Percentiles rank a stretch among this genome's conserved stretches.
phyloP scores from a whole-genome alignment of 257 asterid genomes.

The Nicotiana otophora region DNA sequence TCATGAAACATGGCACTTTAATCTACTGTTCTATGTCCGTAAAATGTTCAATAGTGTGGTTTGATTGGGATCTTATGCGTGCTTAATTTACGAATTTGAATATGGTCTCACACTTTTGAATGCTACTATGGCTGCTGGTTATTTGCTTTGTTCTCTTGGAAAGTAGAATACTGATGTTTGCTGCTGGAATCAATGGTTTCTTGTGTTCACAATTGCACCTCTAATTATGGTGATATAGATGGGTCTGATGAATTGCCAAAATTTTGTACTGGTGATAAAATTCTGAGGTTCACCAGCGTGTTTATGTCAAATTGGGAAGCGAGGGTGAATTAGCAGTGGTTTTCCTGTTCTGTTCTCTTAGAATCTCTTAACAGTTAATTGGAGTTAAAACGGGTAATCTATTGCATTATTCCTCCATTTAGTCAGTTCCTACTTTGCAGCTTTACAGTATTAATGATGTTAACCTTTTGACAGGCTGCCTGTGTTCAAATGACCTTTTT shows the following conservation, averaged over 20 bases:
- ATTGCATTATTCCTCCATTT: conserved; percentile 20
- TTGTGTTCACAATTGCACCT: conserved; percentile 30
- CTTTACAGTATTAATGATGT: conserved; percentile 40
- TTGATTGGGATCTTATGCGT: conserved; percentile 37
- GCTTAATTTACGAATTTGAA: conserved; percentile 35
- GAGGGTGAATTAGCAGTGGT: conserved; percentile 34
- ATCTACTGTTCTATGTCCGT: conserved; percentile 44
- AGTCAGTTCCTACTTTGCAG: conserved; percentile 15
- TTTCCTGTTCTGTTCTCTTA: conserved; percentile 28
- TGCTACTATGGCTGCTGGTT: conserved; percentile 63
- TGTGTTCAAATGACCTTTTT: conserved; percentile 39
- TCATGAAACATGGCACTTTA: conserved; percentile 40
- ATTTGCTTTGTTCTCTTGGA: conserved; percentile 43
- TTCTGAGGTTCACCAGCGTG: conserved; percentile 11
- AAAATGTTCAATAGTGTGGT: conserved; percentile 39
- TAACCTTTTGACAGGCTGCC: conserved; percentile 67
- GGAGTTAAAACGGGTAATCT: conserved; percentile 46
- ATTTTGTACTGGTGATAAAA: conserved; percentile 16
- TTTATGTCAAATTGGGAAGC: conserved; percentile 30
- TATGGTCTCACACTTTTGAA: conserved; percentile 43
- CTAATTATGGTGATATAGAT: conserved; percentile 24
- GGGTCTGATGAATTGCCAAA: conserved; percentile 8
- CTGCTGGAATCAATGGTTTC: conserved; percentile 41
- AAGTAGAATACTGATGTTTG: conserved; percentile 31
- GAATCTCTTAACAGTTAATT: conserved; percentile 28